These are phyloP conservation scores for Pythium chondricola DNA, from an alignment of 352 stramenopile genomes.

Conservation along the genomic window DNA sequence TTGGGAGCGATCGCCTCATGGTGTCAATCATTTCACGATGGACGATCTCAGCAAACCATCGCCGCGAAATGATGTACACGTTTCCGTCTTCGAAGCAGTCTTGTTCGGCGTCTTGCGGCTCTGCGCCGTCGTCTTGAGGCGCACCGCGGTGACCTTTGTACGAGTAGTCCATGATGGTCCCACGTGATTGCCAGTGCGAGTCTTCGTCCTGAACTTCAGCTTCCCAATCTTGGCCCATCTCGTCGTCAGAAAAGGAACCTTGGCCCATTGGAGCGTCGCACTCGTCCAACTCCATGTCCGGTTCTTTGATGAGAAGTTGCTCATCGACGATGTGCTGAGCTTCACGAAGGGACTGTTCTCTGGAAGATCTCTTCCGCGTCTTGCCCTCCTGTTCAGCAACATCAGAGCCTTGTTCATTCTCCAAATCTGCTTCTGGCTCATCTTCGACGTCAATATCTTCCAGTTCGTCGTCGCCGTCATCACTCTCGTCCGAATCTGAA, in stretches of 20 bases:
- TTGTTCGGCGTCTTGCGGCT: conserved; percentile 7
- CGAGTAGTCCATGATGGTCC: conserved; percentile 4
- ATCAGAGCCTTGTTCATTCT: too few species aligned
- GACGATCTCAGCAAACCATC: conserved; percentile 55
- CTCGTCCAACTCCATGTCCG: conserved; percentile 26
- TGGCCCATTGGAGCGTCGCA: conserved; percentile 43
- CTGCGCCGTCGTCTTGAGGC: too few species aligned
- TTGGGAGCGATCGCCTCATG: conserved; percentile 31
- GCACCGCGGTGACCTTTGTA: too few species aligned
- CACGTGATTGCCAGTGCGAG: conserved; percentile 26
- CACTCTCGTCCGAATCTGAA: conserved; percentile 22
- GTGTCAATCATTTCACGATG: conserved; percentile 10
- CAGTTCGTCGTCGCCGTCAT: conserved; percentile 16
- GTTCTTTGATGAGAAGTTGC: conserved; percentile 27
- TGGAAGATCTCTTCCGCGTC: conserved; percentile 30
- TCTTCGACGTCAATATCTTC: too few species aligned
- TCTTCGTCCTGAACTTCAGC: conserved; percentile 29
- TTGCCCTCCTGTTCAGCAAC: conserved; percentile 7
- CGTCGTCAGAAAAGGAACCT: conserved; percentile 68
- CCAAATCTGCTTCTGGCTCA: too few species aligned
- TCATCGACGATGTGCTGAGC: conserved; percentile 47
- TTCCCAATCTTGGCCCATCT: conserved; percentile 30
- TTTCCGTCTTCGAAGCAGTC: conserved; percentile 22
- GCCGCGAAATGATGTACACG: conserved; percentile 64
- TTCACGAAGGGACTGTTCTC: conserved; percentile 31